phyloP scores from a whole-genome alignment of 2,329 filamentous ascomycete genomes.

The Balansia obtecta region DNA sequence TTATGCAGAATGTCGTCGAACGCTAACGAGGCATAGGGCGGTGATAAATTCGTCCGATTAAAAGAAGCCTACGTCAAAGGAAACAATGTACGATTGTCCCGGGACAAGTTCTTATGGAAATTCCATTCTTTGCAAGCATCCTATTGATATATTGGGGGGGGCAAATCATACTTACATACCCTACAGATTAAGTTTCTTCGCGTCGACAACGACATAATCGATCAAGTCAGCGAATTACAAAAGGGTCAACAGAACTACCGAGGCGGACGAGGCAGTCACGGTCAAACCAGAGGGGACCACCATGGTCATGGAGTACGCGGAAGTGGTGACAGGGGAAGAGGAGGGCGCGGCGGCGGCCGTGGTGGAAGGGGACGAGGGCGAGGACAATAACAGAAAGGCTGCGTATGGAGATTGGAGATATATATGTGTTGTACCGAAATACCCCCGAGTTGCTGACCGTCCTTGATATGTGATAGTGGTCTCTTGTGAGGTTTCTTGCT shows the following conservation, averaged over 20 bases:
- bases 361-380: slow-evolving; percentile 23
- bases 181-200: slow-evolving; percentile 91
- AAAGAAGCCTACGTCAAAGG: slow-evolving; percentile 93
- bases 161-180: neutral
- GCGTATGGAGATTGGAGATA: neutral
- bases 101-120: neutral
- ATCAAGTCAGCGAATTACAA: slow-evolving; percentile 86
- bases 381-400: slow-evolving; percentile 11
- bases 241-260: slow-evolving; percentile 55
- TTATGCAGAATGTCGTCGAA: neutral
- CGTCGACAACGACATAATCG: slow-evolving; percentile 93
- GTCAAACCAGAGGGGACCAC: slow-evolving; percentile 45
- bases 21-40: slow-evolving; percentile 43
- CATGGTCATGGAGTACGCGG: slow-evolving; percentile 37
- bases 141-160: neutral
- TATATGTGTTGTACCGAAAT: neutral
- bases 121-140: neutral
- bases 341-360: slow-evolving; percentile 24
- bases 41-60: slow-evolving; percentile 84
- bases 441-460: neutral
- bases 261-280: slow-evolving; percentile 50
- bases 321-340: slow-evolving; percentile 30
- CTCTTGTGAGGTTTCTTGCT: too few species aligned
- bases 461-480: too few species aligned
- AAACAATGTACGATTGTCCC: slow-evolving; percentile 59